Conservation (phyloP, 2,329 filamentous ascomycete genomes). For the Neofusicoccum umdonicola region DNA sequence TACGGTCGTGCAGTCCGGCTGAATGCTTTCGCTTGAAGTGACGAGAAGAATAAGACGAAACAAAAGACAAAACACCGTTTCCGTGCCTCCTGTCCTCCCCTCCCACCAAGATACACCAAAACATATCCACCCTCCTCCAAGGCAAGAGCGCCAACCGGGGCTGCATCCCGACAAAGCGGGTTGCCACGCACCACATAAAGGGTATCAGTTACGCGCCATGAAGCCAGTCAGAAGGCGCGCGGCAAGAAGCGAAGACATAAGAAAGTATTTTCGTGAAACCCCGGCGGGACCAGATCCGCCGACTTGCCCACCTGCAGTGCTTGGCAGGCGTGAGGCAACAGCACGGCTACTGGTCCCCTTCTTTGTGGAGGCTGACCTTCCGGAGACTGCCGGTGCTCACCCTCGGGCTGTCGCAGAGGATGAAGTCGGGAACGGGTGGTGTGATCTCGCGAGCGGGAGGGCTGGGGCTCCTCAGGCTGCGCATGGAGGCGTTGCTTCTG, state of each 20-base stretch:
- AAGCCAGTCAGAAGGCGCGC: background rate
- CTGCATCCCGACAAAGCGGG: background rate
- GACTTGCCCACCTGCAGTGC: no score
- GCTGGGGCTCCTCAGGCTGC: constrained; percentile 20
- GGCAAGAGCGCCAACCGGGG: background rate
- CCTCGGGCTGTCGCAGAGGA: constrained; percentile 40
- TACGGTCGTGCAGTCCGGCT: background rate
- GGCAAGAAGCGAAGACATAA: background rate
- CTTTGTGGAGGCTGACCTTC: constrained; percentile 28
- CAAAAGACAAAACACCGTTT: background rate
- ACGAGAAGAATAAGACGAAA: background rate
- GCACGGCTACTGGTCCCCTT: background rate
- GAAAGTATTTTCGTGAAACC: background rate
- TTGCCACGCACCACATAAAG: background rate
- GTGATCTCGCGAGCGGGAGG: constrained; percentile 40
- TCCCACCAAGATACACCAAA: background rate
- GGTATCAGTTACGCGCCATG: background rate
- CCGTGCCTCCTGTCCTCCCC: background rate
- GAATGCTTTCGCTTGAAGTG: background rate
- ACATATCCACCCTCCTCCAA: background rate
- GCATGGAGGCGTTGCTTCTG: constrained; percentile 1
- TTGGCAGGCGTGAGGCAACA: no score
- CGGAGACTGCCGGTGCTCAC: constrained; percentile 33
- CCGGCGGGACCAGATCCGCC: no score
- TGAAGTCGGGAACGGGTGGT: constrained; percentile 44